Base-by-base conservation (phyloP, 306 rosid genomes). In the Ceratonia siliqua region DNA sequence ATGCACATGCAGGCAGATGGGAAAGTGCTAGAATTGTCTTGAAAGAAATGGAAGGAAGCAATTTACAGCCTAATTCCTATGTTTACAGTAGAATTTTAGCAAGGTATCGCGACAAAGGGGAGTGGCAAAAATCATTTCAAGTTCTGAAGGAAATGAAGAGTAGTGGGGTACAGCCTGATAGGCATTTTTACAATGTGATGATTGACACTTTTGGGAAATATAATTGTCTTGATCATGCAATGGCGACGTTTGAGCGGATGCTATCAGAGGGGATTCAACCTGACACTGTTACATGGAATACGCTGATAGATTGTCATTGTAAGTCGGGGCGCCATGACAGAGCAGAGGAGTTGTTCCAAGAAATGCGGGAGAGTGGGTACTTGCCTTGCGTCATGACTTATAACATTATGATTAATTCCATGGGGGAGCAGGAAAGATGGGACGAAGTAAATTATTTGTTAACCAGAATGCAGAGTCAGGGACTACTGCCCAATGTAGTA, bases 161-260 rank as follows among this genome's bases (percentile, higher is more conserved):
- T 33, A 74, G 85, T 79, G 97, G 97, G 30, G 90, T 91, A 11
- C 74, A 55, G 50, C 98, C 98, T 0, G 97, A 93, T 62, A 82
- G 96, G 79, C 92, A 88, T 73, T 93, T 93, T 70, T 93, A 93
- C 85, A 93, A 93, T 82, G 97, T 93, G 59, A 88, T 93, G 98
- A 93, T 91, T 56, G 98, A 91, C 70, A 89, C 97, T 10, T 89
- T 91, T 65, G 98, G 98, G 36, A 93, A 93, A 83, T 86, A 80
- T 52, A 86, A 89, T 58, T 85, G 97, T 73, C 89, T 93, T 57
- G 94, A 93, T 84, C 96, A 93, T 27, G 98, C 97, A 0, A 85
- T 86, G 87, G 78, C 89, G 1, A 83, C 98, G 1, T 91, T 91
- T 5, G 91, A 91, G 15, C 81, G 91, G 58, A 93, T 91, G 98